Evolutionary conservation across 2,329 filamentous ascomycete species (phyloP), one percentile per base, ranked within the genome.

Genomic region (Aspergillus versicolor): DNA sequence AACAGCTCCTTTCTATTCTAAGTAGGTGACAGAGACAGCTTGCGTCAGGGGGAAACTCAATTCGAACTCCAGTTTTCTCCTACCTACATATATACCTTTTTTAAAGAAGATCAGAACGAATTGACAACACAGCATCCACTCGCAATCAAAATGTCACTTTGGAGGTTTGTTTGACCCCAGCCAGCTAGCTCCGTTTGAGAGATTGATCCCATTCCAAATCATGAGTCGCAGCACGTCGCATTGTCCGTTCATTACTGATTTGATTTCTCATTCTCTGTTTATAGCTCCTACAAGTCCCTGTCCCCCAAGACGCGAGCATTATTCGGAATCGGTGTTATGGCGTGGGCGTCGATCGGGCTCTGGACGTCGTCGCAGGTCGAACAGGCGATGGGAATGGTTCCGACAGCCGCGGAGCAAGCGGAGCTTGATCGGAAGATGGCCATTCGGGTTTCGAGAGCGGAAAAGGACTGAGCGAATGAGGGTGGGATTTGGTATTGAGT

Each of bases 271-370:
- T 9, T 38, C 7, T 19, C 8, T 30, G n/a, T 40, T 15, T 49
- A 32, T 54, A 89, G 87, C 67, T 80, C 86, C 52, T 96, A 92
- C 78, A 87, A 82, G 69, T 85, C 83, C 65, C 86, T 96, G 53
- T 78, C 87, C 3, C 83, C 88, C 17, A 87, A 84, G 64, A 88
- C 89, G 22, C 88, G 89, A 56, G 76, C 90, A 42, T 76, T 87
- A 47, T 81, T 96, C 61, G 92, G 92, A 64, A 71, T 86, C 48
- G 88, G 86, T 65, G 76, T 96, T 63, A 85, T 96, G 68, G 84
- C 84, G 34, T 96, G 91, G 84, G 91, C 90, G 13, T 77, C 80
- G 41, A 77, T 85, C 41, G 92, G 91, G 15, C 81, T 94, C n/a
- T 87, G 88, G 69, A 69, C 90, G 17, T 86, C 88, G 5, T 89